Evolutionary conservation across 2,329 filamentous ascomycete species (phyloP).

Genomic region (Seiridium cupressi): DNA sequence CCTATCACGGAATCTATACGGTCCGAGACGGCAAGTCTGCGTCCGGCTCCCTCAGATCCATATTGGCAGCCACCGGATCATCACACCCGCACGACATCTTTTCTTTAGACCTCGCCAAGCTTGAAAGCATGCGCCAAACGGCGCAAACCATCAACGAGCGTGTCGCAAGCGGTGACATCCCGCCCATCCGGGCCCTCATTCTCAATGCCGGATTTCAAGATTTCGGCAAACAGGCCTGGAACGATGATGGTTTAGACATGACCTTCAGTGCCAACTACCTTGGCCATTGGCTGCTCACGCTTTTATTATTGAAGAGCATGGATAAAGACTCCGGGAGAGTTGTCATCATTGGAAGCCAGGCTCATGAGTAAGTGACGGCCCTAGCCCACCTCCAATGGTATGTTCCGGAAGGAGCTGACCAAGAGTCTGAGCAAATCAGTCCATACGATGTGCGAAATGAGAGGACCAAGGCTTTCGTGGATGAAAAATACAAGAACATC

Average conservation of each 20-base stretch:
- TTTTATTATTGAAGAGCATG: constrained; percentile 22
- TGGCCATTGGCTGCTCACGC: constrained; percentile 21
- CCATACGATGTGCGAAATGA: constrained; percentile 10
- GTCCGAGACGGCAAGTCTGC: background rate
- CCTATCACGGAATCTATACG: background rate
- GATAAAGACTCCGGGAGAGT: constrained; percentile 16
- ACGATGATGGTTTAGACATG: constrained; percentile 18
- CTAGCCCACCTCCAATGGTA: constrained; percentile 1
- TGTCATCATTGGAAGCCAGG: constrained; percentile 16
- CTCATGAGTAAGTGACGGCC: constrained; percentile 35
- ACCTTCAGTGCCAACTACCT: constrained; percentile 22
- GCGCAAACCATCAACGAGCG: background rate
- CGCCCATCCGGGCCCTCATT: constrained; percentile 36
- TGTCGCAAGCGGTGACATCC: constrained; percentile 21
- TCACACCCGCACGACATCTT: background rate
- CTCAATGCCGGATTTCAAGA: constrained; percentile 30
- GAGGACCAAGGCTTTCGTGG: constrained; percentile 12
- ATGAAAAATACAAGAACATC: constrained; percentile 23
- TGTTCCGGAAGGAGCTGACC: background rate
- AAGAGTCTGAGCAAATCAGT: constrained; percentile 4
- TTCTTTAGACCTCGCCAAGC: background rate
- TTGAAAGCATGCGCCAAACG: background rate
- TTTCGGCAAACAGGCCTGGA: constrained; percentile 15
- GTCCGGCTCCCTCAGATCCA: background rate
- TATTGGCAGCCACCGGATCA: background rate